Evolutionary conservation across 1,139 yeast genomes (phyloP), one percentile per base, ranked within the genome.

Genomic region (Scheffersomyces stambukii): DNA sequence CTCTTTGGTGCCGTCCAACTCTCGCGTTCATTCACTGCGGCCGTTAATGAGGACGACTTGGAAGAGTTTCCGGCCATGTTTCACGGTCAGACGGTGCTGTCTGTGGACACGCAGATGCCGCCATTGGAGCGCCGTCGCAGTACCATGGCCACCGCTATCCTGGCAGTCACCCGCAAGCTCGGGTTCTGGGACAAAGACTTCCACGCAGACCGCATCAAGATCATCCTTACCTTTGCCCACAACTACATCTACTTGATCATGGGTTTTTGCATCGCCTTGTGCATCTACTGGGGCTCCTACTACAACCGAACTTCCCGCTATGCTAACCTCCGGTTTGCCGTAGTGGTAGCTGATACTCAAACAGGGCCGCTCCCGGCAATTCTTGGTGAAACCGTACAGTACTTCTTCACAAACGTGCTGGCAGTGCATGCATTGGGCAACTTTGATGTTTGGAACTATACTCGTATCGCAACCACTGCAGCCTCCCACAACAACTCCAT

Each of bases 261-360:
- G 6, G 58, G 58, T 2, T 56, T 58, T 30, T 32, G 45, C 13
- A 28, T 40, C 3, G 49, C 52, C 2, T 46, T 58, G 12, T 50
- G 54, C 31, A 42, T 58, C 13, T 59, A 58, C 32, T 57, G 64
- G 61, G 64, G 63, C 4, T 40, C 57, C 3, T 58, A 54, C 37
- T 54, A 42, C 22, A 30, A 49, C 18, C 40, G 63, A 22, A 25
- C 31, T 3, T 21, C 38, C 6, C 40, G 53, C 8, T 54, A 36
- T 31, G 41, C 38, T 23, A 38, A 51, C 28, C 30, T 58, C 22
- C 42, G 48, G 13, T 51, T 48, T 33, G 58, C 53, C 2, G 52
- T 58, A 3, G 33, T 56, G 12, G 40, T 51, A 13, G 63, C 55
- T 5, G 65, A 58, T 27, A 33, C 32, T 14, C 44, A 40, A 13